Evolutionary conservation across 495 filamentous ascomycete genomes (phyloP).

Genomic region (Podospora didyma): DNA sequence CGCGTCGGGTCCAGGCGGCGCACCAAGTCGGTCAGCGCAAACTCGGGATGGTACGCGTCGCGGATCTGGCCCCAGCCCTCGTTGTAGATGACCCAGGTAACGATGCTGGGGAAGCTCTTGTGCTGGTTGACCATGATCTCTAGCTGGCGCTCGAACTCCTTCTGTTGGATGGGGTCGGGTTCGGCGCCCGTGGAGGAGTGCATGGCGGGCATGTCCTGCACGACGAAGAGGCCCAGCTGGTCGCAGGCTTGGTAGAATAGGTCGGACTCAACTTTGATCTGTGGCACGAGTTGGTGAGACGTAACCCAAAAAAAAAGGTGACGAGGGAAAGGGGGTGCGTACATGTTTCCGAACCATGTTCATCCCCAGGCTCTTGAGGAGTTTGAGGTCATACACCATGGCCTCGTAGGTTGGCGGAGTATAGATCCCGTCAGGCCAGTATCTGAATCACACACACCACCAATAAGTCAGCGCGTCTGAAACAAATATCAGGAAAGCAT

Average conservation of each 20-base stretch:
- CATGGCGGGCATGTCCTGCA: conserved; percentile 67
- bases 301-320: background rate
- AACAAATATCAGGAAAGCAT: too few relatives aligned
- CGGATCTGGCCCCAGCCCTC: conserved; percentile 65
- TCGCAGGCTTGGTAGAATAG: conserved; percentile 67
- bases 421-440: conserved; percentile 66
- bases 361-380: conserved; percentile 59
- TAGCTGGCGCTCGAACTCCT: conserved; percentile 60
- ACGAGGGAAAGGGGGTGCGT: conserved; percentile 14
- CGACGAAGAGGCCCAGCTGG: conserved; percentile 56
- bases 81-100: conserved; percentile 61
- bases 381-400: conserved; percentile 60
- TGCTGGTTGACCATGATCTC: conserved; percentile 57
- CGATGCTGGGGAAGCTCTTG: conserved; percentile 59
- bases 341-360: conserved; percentile 69
- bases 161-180: conserved; percentile 48
- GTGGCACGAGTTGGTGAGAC: background rate
- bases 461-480: too few relatives aligned
- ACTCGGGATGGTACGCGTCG: conserved; percentile 47
- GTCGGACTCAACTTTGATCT: conserved; percentile 66
- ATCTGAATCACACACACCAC: conserved; percentile 19
- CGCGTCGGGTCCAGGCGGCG: conserved; percentile 56
- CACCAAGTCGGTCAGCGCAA: conserved; percentile 49
- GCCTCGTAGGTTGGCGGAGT: conserved; percentile 57
- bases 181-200: conserved; percentile 21